A percentile compares a stretch with the other conserved stretches of the same genome.
Conservation (phyloP, 1,284 basidiomycete genomes). For the Naganishia albida region DNA sequence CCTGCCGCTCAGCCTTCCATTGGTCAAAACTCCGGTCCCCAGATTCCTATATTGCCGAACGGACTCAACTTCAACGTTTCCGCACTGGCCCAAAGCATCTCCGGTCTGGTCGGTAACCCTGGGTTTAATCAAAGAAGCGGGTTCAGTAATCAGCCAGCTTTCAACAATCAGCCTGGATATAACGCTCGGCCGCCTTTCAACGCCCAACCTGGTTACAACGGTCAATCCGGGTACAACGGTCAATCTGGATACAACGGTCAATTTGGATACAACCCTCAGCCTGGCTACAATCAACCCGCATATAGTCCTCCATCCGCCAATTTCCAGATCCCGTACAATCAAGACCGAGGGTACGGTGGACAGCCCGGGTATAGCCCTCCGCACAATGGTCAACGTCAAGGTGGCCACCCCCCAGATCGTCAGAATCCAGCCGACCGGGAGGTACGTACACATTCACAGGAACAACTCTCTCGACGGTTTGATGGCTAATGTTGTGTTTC, state of each 20-base stretch:
- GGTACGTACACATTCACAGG: neutral
- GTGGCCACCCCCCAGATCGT: constrained; percentile 13
- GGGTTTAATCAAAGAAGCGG: neutral
- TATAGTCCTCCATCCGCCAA: constrained; percentile 1
- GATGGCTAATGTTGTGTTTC: neutral
- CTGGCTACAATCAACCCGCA: neutral
- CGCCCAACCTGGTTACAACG: constrained; percentile 5
- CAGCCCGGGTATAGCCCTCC: neutral
- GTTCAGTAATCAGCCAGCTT: neutral
- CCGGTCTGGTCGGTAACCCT: neutral
- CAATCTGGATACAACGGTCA: neutral
- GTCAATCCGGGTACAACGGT: constrained; percentile 1
- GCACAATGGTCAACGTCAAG: neutral
- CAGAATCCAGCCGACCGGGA: neutral
- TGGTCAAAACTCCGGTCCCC: no score
- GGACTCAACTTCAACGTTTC: constrained; percentile 9
- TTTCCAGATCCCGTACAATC: neutral
- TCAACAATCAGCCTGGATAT: constrained; percentile 12
- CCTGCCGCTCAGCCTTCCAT: neutral
- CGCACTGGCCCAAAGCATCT: constrained; percentile 6
- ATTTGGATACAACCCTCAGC: neutral
- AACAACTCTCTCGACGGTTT: no score
- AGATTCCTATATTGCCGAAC: neutral
- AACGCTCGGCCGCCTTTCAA: constrained; percentile 1
- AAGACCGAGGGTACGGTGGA: neutral